Conservation (phyloP, 169 alveolate genomes). For the Plasmodium billcollinsi region DNA sequence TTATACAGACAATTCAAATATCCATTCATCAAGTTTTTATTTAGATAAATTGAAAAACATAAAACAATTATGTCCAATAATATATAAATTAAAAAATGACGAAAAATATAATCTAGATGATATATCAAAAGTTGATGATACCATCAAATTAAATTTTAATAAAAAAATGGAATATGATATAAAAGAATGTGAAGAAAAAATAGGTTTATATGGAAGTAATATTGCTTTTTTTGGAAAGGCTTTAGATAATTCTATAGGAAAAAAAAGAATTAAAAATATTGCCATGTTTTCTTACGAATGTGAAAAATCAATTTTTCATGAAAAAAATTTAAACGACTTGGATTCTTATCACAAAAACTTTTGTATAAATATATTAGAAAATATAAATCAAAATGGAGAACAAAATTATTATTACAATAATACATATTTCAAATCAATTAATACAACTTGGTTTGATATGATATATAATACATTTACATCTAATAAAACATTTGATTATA, state of each 20-base stretch:
- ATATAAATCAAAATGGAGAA: neutral
- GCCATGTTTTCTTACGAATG: constrained; percentile 75
- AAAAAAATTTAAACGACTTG: constrained; percentile 48
- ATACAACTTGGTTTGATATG: constrained; percentile 68
- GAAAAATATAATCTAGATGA: constrained; percentile 24
- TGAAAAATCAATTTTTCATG: constrained; percentile 51
- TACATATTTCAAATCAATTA: neutral
- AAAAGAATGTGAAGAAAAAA: constrained; percentile 42
- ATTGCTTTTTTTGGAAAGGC: constrained; percentile 20
- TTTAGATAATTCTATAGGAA: constrained; percentile 63
- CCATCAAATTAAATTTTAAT: constrained; percentile 19
- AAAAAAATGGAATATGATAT: constrained; percentile 15
- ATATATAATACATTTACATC: constrained; percentile 42
- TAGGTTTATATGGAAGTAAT: constrained; percentile 60
- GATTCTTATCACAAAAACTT: constrained; percentile 47
- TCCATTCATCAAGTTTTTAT: constrained; percentile 53
- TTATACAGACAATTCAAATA: constrained; percentile 60
- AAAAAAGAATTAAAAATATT: constrained; percentile 27
- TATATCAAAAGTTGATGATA: constrained; percentile 31
- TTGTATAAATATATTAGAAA: constrained; percentile 34
- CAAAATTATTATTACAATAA: too few relatives aligned
- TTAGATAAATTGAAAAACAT: constrained; percentile 34
- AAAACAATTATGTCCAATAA: constrained; percentile 39
- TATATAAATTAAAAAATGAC: constrained; percentile 23
- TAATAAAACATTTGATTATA: constrained; percentile 27